A percentile compares a stretch with the other conserved stretches of the same genome.
Conservation (phyloP, 2,329 filamentous ascomycete genomes). For the Ophiosphaerella herpotricha region DNA sequence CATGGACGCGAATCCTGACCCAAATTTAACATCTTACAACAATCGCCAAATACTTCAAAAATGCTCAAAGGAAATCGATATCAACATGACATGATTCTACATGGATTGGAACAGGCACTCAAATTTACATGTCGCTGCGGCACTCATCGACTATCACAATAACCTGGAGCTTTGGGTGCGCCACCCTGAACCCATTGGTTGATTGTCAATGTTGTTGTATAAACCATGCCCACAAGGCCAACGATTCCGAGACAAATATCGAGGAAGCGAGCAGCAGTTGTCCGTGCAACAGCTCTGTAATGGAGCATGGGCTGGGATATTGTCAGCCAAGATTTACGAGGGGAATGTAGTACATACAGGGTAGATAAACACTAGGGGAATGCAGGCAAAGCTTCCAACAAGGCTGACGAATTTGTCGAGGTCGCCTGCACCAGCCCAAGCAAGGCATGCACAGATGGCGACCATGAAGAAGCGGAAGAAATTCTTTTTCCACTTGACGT, state of each 20-base stretch:
- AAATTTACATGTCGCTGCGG: background rate
- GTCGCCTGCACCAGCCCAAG: conserved; percentile 90
- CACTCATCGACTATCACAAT: conserved; percentile 59
- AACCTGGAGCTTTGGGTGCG: conserved; percentile 60
- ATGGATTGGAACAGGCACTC: background rate
- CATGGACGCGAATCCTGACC: background rate
- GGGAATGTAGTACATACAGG: conserved; percentile 68
- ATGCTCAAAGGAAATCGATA: background rate
- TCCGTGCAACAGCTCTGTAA: conserved; percentile 77
- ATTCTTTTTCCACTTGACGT: conserved; percentile 99
- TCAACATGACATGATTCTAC: background rate
- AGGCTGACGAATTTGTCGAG: conserved; percentile 97
- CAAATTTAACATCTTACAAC: background rate
- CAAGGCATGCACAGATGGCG: conserved; percentile 80
- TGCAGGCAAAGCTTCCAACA: conserved; percentile 96
- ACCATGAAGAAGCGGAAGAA: conserved; percentile 93
- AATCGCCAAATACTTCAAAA: background rate
- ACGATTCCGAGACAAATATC: conserved; percentile 81
- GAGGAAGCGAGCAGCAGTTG: conserved; percentile 66
- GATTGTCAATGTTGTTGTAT: conserved; percentile 86
- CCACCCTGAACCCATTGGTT: conserved; percentile 77
- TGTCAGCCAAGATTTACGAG: conserved; percentile 36
- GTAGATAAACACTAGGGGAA: conserved; percentile 96
- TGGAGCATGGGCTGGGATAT: conserved; percentile 79
- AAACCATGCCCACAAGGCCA: conserved; percentile 84